Evolutionary conservation across 345 rosid species (phyloP), one percentile per base, ranked within the genome.

Genomic region (Euclidium syriacum): DNA sequence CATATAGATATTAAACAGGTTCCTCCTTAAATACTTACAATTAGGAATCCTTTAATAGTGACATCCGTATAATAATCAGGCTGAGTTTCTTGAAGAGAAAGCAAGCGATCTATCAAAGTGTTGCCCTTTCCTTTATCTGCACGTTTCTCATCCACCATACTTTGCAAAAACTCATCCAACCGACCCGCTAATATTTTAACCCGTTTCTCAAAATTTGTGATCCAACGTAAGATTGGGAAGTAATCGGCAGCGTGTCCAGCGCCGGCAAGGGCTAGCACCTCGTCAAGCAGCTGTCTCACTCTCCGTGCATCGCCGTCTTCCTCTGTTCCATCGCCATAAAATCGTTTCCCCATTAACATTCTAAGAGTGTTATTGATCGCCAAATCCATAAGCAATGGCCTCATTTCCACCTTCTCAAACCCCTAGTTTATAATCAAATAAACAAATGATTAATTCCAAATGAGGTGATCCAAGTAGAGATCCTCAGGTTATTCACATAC

Each of bases 61-160:
- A 64, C 57, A 44, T 83, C 81, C 0, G 53, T 65, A 22, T 83
- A 81, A 38, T 69, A 63, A 11, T 75, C 74, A 1, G 85, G 81
- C 3, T 83, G 83, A 0, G n/a, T 38, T 65, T 78, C 63, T 70
- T 81, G 81, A 49, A 77, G 53, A 0, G 76, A 71, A 20, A 86
- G 40, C 65, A 83, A 59, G 56, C 71, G 84, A n/a, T 78, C 81
- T 12, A 81, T 68, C 81, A 78, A 49, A 1, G 79, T 79, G 62
- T 38, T 66, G 2, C 52, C 49, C 46, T 48, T 68, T 41, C 3
- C 61, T 58, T 23, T 17, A 30, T 6, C 36, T 1, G 39, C 58
- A 56, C 81, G 35, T 8, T 63, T 69, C 30, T 68, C 78, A 29
- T 72, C 82, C 16, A 82, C 53, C 54, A 79, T 39, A 10, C 56